Evolutionary conservation across 495 filamentous ascomycete species (phyloP), one percentile per base, ranked within the genome.

Genomic region (Penicillium paxilli): DNA sequence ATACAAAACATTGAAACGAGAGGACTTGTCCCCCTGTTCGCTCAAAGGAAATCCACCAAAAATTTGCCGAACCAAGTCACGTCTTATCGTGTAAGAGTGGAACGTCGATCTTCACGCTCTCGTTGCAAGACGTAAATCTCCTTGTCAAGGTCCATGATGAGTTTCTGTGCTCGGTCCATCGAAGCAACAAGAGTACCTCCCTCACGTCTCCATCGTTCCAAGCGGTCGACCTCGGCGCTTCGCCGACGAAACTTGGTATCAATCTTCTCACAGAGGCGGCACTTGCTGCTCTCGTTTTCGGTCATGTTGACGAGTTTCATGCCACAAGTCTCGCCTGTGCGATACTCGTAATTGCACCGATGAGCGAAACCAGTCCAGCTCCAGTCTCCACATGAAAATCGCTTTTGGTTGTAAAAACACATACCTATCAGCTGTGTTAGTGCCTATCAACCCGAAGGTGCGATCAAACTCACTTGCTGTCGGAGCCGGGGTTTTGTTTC

Each of bases 251-350:
- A 70, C 72, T 96, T 97, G 69, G 91, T 93, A 59, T 90, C 85
- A 65, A 96, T 88, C 74, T 94, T 92, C 60, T 93, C 88, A 82
- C 94, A 98, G 57, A 90, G 79, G 60, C 86, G 87, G 77, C 92
- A 97, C 60, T 84, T 83, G 45, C 75, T 59, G 56, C 58, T 59
- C 63, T 65, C 81, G 70, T 58, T 81, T 64, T 68, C 89, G 83
- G 74, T 86, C 69, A 76, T 84, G 84, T 77, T 72, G 67, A 96
- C 87, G 66, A 97, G 85, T 78, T 88, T 94, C 80, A 96, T 91
- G 63, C 94, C 94, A 75, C 94, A 98, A 37, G 94, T 98, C 81
- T 98, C 94, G 67, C 94, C 94, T 45, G 88, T 97, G 62, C 95
- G 91, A 77, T 98, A 96, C 65, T 98, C 94, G 73, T 88, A 89